Evolutionary conservation across 805 yeast species (phyloP).

Genomic region (Yarrowia bubula): DNA sequence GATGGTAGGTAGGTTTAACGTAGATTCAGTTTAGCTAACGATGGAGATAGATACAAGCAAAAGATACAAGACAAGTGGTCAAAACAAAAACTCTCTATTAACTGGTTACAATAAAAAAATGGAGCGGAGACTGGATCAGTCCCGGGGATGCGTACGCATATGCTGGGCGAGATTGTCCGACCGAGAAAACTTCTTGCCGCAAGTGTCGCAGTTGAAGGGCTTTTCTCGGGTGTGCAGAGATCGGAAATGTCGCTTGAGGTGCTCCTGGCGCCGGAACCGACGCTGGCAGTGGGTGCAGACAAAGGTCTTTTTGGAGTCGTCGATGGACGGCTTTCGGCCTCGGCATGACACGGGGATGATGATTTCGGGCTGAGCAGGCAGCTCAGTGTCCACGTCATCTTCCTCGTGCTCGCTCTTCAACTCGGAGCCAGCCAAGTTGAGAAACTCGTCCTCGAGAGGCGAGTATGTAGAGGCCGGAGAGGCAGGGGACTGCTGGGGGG

Average conservation of each 20-base stretch:
- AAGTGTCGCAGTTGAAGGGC: constrained; percentile 43
- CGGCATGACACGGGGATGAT: constrained; percentile 35
- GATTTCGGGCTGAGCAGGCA: constrained; percentile 17
- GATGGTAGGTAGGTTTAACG: constrained; percentile 4
- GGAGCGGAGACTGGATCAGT: constrained; percentile 18
- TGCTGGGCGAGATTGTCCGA: constrained; percentile 41
- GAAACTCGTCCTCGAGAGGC: constrained; percentile 22
- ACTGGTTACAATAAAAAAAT: constrained; percentile 21
- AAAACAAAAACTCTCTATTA: constrained; percentile 22
- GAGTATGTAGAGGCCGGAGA: constrained; percentile 25
- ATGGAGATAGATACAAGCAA: too few species aligned
- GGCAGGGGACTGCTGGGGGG: constrained; percentile 23
- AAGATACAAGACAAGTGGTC: too few species aligned
- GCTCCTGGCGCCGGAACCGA: constrained; percentile 72
- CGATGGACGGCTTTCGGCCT: constrained; percentile 64
- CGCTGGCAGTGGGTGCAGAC: constrained; percentile 65
- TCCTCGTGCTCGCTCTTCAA: background rate
- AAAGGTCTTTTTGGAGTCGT: constrained; percentile 52
- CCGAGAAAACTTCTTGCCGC: constrained; percentile 39
- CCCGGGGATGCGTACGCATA: constrained; percentile 35
- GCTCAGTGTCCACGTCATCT: constrained; percentile 2
- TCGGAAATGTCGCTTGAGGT: constrained; percentile 69
- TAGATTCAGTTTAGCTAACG: background rate
- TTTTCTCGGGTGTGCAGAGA: constrained; percentile 69
- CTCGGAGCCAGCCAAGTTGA: constrained; percentile 24